Conservation (phyloP, 1,139 yeast species). For the Kodamaea suecica region DNA sequence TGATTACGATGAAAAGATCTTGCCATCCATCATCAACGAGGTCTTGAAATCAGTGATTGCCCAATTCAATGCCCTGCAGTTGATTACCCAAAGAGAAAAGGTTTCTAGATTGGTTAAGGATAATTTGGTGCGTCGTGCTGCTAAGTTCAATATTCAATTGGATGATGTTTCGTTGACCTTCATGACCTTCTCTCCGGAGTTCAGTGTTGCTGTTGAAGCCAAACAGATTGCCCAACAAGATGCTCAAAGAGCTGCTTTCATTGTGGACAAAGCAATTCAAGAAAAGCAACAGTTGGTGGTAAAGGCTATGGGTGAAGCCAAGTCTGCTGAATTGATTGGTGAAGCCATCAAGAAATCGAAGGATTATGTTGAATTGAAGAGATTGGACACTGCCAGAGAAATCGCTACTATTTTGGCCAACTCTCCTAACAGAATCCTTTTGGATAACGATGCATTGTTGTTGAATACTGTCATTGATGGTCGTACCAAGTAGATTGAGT, state of each 20-base stretch:
- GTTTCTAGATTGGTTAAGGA: constrained; percentile 91
- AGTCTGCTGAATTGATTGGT: constrained; percentile 96
- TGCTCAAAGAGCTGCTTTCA: constrained; percentile 96
- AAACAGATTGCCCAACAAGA: constrained; percentile 99
- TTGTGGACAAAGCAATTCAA: constrained; percentile 95
- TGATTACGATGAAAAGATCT: constrained; percentile 95
- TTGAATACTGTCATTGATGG: constrained; percentile 81
- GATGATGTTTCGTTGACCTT: constrained; percentile 95
- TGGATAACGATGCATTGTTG: constrained; percentile 89
- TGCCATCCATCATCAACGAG: constrained; percentile 97
- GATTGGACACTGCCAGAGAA: constrained; percentile 95
- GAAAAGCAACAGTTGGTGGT: constrained; percentile 97
- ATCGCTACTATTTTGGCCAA: constrained; percentile 81
- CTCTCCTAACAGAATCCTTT: constrained; percentile 87
- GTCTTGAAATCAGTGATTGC: constrained; percentile 94
- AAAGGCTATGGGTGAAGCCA: constrained; percentile 97
- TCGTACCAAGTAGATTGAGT: constrained; percentile 28
- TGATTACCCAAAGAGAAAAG: constrained; percentile 96
- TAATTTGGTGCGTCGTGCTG: constrained; percentile 85
- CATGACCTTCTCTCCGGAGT: constrained; percentile 98
- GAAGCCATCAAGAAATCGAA: constrained; percentile 95
- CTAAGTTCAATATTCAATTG: constrained; percentile 77
- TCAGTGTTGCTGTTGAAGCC: constrained; percentile 96
- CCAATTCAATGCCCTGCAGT: constrained; percentile 96
- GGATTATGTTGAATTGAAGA: constrained; percentile 94